Percentiles rank a stretch among this genome's conserved stretches.
phyloP scores from a whole-genome alignment of 2,329 filamentous ascomycete species.

The Hypoxylon sp. region DNA sequence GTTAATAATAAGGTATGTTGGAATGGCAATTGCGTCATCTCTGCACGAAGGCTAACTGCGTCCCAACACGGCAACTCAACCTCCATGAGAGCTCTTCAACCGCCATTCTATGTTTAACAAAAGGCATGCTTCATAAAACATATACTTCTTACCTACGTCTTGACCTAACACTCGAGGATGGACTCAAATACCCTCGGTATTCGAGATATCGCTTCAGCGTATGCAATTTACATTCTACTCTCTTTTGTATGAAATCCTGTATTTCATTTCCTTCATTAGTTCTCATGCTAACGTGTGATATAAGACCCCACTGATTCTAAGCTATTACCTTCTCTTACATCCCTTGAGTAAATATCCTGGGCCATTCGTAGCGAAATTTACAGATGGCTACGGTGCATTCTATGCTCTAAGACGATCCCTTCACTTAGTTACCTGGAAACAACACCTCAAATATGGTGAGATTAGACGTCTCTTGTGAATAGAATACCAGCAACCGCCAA shows the following conservation, averaged over 20 bases:
- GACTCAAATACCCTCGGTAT: not conserved
- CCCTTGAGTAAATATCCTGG: slow-evolving; percentile 41
- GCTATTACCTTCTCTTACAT: slow-evolving; percentile 32
- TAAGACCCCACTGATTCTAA: slow-evolving; percentile 3
- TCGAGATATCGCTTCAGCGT: not conserved
- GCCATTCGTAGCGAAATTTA: slow-evolving; percentile 40
- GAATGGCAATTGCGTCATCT: no score
- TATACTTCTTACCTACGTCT: not conserved
- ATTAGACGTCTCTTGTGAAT: not conserved
- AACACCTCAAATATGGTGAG: slow-evolving; percentile 40
- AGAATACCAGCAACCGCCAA: not conserved
- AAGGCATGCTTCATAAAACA: not conserved
- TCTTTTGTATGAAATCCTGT: not conserved
- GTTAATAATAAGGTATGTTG: no score
- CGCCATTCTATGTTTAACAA: not conserved
- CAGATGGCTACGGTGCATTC: slow-evolving; percentile 42
- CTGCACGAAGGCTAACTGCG: no score
- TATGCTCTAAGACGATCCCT: slow-evolving; percentile 35
- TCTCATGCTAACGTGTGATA: not conserved
- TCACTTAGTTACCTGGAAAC: slow-evolving; percentile 31
- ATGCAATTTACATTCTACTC: not conserved
- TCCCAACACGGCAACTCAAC: no score
- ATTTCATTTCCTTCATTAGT: no score
- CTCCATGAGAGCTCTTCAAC: not conserved
- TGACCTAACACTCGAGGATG: not conserved